Base-by-base conservation (phyloP, 768 basidiomycete genomes). In the Austroboletus festivus region DNA sequence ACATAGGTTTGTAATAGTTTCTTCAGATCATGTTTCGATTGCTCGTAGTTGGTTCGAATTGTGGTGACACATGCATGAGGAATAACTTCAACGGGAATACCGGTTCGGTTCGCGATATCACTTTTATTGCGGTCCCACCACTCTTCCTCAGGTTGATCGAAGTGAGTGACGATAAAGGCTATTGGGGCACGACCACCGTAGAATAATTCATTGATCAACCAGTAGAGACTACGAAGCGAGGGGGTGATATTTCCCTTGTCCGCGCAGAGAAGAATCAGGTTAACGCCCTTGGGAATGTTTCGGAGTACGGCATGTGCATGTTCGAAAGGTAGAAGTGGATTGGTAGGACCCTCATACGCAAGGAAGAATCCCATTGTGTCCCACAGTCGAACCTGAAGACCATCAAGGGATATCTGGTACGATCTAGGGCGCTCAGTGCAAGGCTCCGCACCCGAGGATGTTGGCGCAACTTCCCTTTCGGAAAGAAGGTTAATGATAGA, bases 61-160 rank as follows among this genome's bases (percentile, higher is more conserved):
- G 43, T 54, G 33, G 46, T 48, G 13, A 21, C 38, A 40, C 33
- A 35, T n/a, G 16, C 33, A 18, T 12, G 26, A 6, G 34, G 42
- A 7, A 42, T 31, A 24, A 9, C 33, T 35, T 21, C 33, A 22
- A 46, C 9, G 1, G 52, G 44, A 3, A 48, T 35, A 1, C 12
- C 10, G 1, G 31, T 47, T 16, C 3, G 38, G 11, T 23, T 38
- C 44, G 39, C 61, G 65, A 13, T 28, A 11, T 5, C 24, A 16
- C 31, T 2, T 16, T 65, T 26, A 46, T 72, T 69, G 26, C 37
- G 18, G 18, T 41, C 37, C 70, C 69, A 70, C 71, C 70, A 73
- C 8, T 44, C 46, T 13, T 62, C 50, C 42, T 62, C 62, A 2
- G 53, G 48, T 2, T 3, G 58, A 52, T 49, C 72, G 5, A 64